These are phyloP conservation scores for Pseudogymnoascus sp. DNA, from an alignment of 2,329 filamentous ascomycete genomes.

Conservation along the genomic window DNA sequence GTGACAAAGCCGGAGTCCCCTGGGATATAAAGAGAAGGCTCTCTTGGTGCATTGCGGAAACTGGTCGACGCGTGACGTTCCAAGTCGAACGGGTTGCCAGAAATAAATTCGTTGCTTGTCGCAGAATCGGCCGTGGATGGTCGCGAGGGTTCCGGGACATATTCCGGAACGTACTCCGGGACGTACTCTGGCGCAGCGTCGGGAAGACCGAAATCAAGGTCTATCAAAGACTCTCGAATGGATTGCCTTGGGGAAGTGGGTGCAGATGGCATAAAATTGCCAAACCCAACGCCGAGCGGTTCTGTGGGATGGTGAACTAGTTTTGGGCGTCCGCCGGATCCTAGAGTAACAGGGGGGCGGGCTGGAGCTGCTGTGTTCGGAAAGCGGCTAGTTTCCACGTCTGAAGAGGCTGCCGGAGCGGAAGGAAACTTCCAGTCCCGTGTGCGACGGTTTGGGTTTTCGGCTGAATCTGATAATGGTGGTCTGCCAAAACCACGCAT, in stretches of 20 bases:
- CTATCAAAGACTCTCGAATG: slow-evolving; percentile 35
- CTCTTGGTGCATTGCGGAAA: slow-evolving; percentile 16
- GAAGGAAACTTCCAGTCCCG: slow-evolving; percentile 53
- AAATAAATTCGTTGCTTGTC: slow-evolving; percentile 47
- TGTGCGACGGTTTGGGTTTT: slow-evolving; percentile 42
- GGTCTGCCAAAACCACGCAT: slow-evolving; percentile 38
- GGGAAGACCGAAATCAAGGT: slow-evolving; percentile 45
- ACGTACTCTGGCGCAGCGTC: slow-evolving; percentile 44
- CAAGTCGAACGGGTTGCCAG: slow-evolving; percentile 52
- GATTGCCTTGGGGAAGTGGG: slow-evolving; percentile 18
- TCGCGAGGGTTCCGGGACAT: slow-evolving; percentile 40
- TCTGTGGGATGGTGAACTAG: slow-evolving; percentile 46
- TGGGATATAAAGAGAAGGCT: slow-evolving; percentile 45
- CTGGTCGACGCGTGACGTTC: slow-evolving; percentile 55
- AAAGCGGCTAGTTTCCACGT: slow-evolving; percentile 45
- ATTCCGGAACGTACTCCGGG: slow-evolving; percentile 50
- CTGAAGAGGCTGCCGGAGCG: slow-evolving; percentile 43
- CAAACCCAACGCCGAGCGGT: slow-evolving; percentile 28
- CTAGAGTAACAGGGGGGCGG: slow-evolving; percentile 22
- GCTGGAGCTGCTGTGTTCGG: slow-evolving; percentile 33
- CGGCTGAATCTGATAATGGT: slow-evolving; percentile 50
- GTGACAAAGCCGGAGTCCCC: slow-evolving; percentile 47
- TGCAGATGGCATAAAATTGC: slow-evolving; percentile 10
- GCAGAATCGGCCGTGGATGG: slow-evolving; percentile 54
- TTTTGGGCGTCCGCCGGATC: slow-evolving; percentile 33